Evolutionary conservation across 2,329 filamentous ascomycete genomes (phyloP).

Genomic region (Cadophora malorum): DNA sequence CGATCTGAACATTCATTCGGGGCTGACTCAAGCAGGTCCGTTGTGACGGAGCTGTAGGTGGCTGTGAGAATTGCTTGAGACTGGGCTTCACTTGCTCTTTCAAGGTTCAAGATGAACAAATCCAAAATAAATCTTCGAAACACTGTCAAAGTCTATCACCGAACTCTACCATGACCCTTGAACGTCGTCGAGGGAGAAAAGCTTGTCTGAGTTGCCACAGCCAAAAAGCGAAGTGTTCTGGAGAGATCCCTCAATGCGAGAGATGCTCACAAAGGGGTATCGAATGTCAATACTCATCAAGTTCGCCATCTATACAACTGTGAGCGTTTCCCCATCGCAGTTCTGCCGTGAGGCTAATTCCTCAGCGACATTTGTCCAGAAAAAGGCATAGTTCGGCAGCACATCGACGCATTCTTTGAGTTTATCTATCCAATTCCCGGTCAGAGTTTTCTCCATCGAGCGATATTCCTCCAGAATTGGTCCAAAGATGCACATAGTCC

Average conservation of each 20-base stretch:
- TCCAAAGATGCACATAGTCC: conserved; percentile 10
- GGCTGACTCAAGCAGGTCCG: conserved; percentile 3
- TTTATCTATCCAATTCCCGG: conserved; percentile 8
- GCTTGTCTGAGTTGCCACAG: not conserved
- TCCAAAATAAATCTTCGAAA: not conserved
- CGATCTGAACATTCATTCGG: not conserved
- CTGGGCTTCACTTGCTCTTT: conserved; percentile 5
- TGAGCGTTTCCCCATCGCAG: not conserved
- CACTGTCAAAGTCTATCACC: not conserved
- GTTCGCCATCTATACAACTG: not conserved
- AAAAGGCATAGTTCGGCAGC: conserved; percentile 5
- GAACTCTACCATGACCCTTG: not conserved
- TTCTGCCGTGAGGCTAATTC: not conserved
- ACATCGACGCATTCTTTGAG: conserved; percentile 12
- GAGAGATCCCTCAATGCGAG: not conserved
- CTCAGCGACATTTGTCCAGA: not conserved
- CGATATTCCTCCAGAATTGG: conserved; percentile 12
- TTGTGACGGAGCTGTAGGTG: not conserved
- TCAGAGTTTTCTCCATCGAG: conserved; percentile 6
- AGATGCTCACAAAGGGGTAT: not conserved
- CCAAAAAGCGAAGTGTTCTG: conserved; percentile 15
- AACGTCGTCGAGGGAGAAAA: conserved; percentile 5
- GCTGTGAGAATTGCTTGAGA: conserved; percentile 9
- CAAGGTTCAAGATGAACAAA: not conserved
- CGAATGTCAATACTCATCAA: conserved; percentile 8